Evolutionary conservation across 129 eudicot genomes (phyloP).

Genomic region (Kitagawia praeruptora): DNA sequence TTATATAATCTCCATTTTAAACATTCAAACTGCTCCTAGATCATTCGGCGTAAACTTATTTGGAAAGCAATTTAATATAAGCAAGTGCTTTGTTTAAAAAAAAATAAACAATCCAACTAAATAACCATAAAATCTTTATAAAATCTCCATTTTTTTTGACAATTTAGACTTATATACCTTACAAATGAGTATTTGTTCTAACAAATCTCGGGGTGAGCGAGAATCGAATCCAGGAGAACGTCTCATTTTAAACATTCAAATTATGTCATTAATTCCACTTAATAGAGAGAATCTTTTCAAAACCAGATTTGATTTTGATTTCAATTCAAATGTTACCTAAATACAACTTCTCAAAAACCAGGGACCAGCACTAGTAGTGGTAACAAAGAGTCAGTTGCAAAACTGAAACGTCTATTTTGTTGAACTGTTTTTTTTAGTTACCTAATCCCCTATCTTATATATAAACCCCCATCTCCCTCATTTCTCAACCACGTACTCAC

Average conservation of each 20-base stretch:
- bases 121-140: no score
- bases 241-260: not conserved
- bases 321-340: not conserved
- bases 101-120: no score
- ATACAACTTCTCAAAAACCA: not conserved
- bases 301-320: not conserved
- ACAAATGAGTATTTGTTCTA: no score
- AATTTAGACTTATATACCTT: no score
- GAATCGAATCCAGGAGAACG: no score
- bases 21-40: no score
- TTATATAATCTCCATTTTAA: not conserved
- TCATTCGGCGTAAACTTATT: no score
- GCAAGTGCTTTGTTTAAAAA: no score
- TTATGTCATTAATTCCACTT: not conserved
- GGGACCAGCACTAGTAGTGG: not conserved
- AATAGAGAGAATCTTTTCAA: not conserved
- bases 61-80: no score
- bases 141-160: no score
- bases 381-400: slow-evolving; percentile 5
- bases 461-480: slow-evolving; percentile 5
- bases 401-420: slow-evolving; percentile 17
- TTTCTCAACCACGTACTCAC: not conserved
- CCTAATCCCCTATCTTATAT: slow-evolving; percentile 11
- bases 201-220: no score
- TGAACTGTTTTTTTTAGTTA: slow-evolving; percentile 16